phyloP scores from a whole-genome alignment of 495 filamentous ascomycete species.

The Trichoderma orchidacearum region DNA sequence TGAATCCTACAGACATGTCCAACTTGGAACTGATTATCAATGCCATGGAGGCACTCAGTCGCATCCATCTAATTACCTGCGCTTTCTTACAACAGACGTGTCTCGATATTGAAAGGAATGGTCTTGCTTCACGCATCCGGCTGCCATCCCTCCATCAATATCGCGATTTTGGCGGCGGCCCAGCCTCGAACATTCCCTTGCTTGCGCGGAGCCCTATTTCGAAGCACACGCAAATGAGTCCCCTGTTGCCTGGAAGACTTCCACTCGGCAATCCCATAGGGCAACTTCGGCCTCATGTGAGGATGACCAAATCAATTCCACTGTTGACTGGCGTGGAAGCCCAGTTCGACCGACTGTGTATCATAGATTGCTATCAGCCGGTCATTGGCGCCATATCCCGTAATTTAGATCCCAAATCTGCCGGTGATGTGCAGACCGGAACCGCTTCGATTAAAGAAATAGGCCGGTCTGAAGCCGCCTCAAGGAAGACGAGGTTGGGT shows the following conservation, averaged over 20 bases:
- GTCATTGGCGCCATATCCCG: not conserved
- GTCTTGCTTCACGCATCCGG: conserved; percentile 8
- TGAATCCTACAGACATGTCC: conserved; percentile 2
- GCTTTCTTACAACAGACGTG: conserved; percentile 26
- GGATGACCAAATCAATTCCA: not conserved
- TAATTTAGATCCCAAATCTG: not conserved
- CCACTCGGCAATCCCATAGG: conserved; percentile 16
- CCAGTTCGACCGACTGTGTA: not conserved
- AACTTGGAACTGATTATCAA: conserved; percentile 26
- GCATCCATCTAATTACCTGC: conserved; percentile 19
- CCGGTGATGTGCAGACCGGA: not conserved
- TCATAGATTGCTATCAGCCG: not conserved
- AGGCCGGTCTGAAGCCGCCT: no score
- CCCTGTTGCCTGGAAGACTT: conserved; percentile 20
- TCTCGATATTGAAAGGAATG: conserved; percentile 23
- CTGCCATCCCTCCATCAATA: not conserved
- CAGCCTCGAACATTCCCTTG: conserved; percentile 22
- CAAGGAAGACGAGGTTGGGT: no score
- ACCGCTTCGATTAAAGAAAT: no score
- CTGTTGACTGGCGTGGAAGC: not conserved
- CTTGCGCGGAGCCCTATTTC: conserved; percentile 19
- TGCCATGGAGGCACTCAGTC: conserved; percentile 21
- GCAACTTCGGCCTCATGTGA: not conserved
- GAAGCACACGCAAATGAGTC: conserved; percentile 13
- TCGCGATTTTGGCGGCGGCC: not conserved